Percentiles rank a stretch among this genome's conserved stretches.
Evolutionary conservation across 2,329 filamentous ascomycete species (phyloP).

Genomic region (Atkinsonella texensis): DNA sequence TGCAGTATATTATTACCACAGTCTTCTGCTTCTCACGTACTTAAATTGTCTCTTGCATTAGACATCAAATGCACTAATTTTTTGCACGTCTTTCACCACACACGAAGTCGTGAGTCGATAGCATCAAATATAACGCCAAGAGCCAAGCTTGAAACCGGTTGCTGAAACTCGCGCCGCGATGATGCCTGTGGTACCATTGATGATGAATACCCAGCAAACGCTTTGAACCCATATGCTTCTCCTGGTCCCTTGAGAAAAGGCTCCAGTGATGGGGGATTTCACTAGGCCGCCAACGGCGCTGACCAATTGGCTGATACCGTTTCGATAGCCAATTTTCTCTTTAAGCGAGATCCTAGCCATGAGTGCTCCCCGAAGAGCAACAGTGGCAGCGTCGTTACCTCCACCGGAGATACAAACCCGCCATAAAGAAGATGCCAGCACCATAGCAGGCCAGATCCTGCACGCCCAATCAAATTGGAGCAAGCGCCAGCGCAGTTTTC

Average conservation of each 20-base stretch:
- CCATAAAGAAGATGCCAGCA: conserved; percentile 19
- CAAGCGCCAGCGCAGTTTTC: conserved; percentile 1
- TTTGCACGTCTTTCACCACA: too few relatives aligned
- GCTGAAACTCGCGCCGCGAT: conserved; percentile 7
- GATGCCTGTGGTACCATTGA: conserved; percentile 10
- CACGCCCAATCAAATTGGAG: conserved; percentile 12
- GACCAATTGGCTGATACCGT: conserved; percentile 23
- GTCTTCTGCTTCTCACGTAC: too few relatives aligned
- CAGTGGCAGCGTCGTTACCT: conserved; percentile 10
- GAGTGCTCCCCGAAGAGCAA: conserved; percentile 17
- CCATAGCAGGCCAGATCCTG: conserved; percentile 23
- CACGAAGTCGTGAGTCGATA: too few relatives aligned
- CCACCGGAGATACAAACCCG: conserved; percentile 22
- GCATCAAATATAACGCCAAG: too few relatives aligned
- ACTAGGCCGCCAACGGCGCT: conserved; percentile 10
- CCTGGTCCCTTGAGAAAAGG: conserved; percentile 9
- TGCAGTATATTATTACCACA: too few relatives aligned
- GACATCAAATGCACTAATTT: too few relatives aligned
- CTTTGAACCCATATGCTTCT: conserved; percentile 9
- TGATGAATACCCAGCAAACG: conserved; percentile 10
- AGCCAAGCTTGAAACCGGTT: conserved; percentile 9
- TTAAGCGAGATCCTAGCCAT: conserved; percentile 38
- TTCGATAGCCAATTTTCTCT: conserved; percentile 40
- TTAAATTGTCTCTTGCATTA: too few relatives aligned
- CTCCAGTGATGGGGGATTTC: conserved; percentile 12